Base-by-base conservation (phyloP, 2,329 filamentous ascomycete species). In the Albophoma yamanashiensis region DNA sequence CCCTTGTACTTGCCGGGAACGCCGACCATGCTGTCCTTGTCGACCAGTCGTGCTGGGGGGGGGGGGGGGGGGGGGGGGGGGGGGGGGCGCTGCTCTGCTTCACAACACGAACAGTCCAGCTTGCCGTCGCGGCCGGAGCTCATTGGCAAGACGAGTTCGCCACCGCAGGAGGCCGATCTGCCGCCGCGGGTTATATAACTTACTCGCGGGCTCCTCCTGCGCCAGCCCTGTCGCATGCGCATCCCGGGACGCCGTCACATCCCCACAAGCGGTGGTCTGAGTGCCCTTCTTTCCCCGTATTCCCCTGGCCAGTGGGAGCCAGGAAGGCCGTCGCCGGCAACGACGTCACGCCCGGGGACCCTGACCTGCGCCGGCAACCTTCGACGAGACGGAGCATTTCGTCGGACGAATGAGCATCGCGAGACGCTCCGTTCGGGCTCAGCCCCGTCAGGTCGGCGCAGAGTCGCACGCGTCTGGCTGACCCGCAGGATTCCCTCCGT, bases 1-100 rank as follows among this genome's bases (percentile, higher is more conserved):
- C 83, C 83, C 70, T 85, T 85, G 69, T 82, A 86, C 70, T 85
- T 86, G 58, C 83, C 83, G 43, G 82, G 78, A 61, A 86, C 83
- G 58, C 83, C 83, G 64, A 85, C 83, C 83, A 85, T 85, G 45
- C 52, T 50, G 57, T 45, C 45, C 42, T n/a, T 15, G 43, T 42
- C 34, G 4, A 15, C 25, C 45, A n/a, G 25, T n/a, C 39, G 50
- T 55, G 38, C 15, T 2, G 14, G 20, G 22, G 20, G 20, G n/a
- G n/a, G n/a, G n/a, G n/a, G n/a, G n/a, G n/a, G n/a, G n/a, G n/a
- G n/a, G n/a, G n/a, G n/a, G n/a, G n/a, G n/a, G n/a, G n/a, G n/a
- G n/a, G n/a, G n/a, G n/a, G n/a, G n/a, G n/a, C n/a, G n/a, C n/a
- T n/a, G n/a, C n/a, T n/a, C n/a, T n/a, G n/a, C n/a, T n/a, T n/a